phyloP scores from a whole-genome alignment of 805 yeast species.

The Kodamaea laetipori region DNA sequence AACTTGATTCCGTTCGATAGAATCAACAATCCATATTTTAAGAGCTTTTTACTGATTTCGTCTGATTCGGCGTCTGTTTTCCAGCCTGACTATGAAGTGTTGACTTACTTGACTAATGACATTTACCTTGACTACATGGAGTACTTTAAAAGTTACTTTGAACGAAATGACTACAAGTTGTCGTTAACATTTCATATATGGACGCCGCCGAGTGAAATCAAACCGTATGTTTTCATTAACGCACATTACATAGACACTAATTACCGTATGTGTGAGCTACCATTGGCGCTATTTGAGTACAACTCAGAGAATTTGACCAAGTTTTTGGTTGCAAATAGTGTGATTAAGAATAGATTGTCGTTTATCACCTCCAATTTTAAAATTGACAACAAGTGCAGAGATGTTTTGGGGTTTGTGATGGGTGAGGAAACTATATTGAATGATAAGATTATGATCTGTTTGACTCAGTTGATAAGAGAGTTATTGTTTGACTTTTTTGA shows the following conservation, averaged over 20 bases:
- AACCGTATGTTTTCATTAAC: conserved; percentile 21
- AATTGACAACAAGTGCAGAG: conserved; percentile 20
- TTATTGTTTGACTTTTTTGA: conserved; percentile 11
- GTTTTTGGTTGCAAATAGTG: conserved; percentile 16
- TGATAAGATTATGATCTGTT: conserved; percentile 19
- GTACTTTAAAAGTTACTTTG: conserved; percentile 22
- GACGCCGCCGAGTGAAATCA: conserved; percentile 14
- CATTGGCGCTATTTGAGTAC: conserved; percentile 23
- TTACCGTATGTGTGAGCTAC: conserved; percentile 21
- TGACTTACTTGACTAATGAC: conserved; percentile 22
- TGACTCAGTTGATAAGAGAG: conserved; percentile 20
- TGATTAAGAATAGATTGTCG: conserved; percentile 19
- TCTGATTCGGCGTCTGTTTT: conserved; percentile 4
- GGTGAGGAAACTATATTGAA: conserved; percentile 8
- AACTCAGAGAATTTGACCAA: conserved; percentile 16
- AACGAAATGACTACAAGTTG: conserved; percentile 12
- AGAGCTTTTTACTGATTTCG: conserved; percentile 14
- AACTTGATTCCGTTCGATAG: conserved; percentile 25
- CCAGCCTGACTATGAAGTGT: conserved; percentile 20
- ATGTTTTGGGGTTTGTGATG: conserved; percentile 21
- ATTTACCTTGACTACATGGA: conserved; percentile 22
- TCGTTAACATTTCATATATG: conserved; percentile 27
- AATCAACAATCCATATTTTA: conserved; percentile 18
- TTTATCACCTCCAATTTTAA: conserved; percentile 26
- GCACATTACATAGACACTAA: conserved; percentile 22